Percentiles rank a stretch among this genome's conserved stretches.
These are phyloP conservation scores for Ophiosphaerella korrae DNA, from an alignment of 2,329 filamentous ascomycete genomes.

Conservation along the genomic window DNA sequence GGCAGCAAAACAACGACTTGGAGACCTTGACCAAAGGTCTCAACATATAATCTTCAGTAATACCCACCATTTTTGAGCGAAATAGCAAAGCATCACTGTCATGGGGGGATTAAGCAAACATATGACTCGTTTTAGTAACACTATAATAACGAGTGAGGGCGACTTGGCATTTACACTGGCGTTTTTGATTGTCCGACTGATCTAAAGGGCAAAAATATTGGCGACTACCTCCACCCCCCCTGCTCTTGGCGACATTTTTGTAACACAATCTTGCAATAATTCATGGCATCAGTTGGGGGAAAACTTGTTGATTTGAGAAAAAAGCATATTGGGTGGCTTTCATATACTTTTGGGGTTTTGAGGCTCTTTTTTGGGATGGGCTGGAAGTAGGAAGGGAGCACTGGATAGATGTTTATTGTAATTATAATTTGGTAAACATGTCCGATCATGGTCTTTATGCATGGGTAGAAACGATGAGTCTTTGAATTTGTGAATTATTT, in stretches of 20 bases:
- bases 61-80: slow-evolving; percentile 6
- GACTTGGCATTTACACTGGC: slow-evolving; percentile 7
- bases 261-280: neutral
- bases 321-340: neutral
- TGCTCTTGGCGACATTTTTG: neutral
- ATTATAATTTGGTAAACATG: slow-evolving; percentile 1
- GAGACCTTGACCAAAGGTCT: slow-evolving; percentile 34
- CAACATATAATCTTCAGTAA: slow-evolving; percentile 21
- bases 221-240: neutral
- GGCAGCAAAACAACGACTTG: slow-evolving; percentile 22
- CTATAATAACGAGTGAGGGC: neutral
- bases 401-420: slow-evolving; percentile 3
- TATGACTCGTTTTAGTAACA: neutral
- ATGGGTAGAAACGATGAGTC: neutral
- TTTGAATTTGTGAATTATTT: neutral
- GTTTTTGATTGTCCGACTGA: neutral
- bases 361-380: neutral
- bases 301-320: neutral
- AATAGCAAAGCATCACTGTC: slow-evolving; percentile 1
- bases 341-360: neutral
- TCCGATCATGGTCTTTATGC: too few species aligned
- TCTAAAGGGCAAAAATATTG: neutral
- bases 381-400: neutral
- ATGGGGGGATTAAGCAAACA: slow-evolving; percentile 1
- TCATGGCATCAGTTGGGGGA: neutral